phyloP scores from a whole-genome alignment of 176 grass and related monocot species.

The Pharus latifolius region DNA sequence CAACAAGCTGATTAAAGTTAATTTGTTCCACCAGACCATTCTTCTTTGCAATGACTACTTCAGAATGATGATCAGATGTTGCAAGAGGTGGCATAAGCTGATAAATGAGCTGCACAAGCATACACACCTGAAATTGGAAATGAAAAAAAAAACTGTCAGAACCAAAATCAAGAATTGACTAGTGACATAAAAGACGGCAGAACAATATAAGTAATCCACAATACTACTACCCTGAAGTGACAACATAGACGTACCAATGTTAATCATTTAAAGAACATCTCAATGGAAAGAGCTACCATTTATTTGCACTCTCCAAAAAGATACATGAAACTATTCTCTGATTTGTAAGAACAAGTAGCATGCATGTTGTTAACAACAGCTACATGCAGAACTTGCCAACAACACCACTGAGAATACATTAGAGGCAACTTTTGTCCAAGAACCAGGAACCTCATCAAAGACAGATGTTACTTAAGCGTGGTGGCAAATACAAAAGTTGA shows the following conservation, averaged over 20 bases:
- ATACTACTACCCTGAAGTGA: background rate
- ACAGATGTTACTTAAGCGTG: conserved; percentile 1
- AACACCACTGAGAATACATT: background rate
- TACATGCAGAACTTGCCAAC: background rate
- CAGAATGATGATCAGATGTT: background rate
- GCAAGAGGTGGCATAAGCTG: conserved; percentile 21
- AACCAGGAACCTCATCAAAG: background rate
- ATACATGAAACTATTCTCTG: background rate
- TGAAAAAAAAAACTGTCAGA: too few relatives aligned
- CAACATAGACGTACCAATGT: background rate
- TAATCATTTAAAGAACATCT: background rate
- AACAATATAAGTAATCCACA: background rate
- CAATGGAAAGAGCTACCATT: background rate
- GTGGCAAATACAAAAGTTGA: too few relatives aligned
- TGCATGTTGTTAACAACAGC: background rate
- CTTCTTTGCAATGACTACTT: conserved; percentile 27
- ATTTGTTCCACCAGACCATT: conserved; percentile 16
- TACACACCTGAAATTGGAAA: conserved; percentile 26
- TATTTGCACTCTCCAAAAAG: background rate
- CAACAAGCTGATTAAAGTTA: conserved; percentile 24
- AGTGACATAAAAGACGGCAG: too few relatives aligned
- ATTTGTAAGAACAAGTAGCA: background rate
- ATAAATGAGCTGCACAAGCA: conserved; percentile 34
- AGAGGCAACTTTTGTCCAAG: background rate
- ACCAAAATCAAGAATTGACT: too few relatives aligned